Conservation (phyloP, 192 early-diverging fungal genomes). For the Gorgonomyces haynaldii region DNA sequence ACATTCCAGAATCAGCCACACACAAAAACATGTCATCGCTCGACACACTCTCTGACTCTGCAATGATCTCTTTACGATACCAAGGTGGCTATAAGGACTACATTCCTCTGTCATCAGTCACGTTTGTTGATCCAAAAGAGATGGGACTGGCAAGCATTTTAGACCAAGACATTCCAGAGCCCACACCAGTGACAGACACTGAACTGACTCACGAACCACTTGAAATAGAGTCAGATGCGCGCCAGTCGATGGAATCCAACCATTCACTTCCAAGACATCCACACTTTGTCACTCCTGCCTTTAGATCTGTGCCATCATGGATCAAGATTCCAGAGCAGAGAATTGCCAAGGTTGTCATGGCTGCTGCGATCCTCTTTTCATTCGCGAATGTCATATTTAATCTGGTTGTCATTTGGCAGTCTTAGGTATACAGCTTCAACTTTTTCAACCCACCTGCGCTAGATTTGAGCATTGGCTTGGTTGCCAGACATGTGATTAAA, state of each 20-base stretch:
- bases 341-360: conserved; percentile 19
- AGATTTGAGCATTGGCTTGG: no score
- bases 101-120: neutral
- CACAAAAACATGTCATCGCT: no score
- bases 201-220: neutral
- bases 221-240: neutral
- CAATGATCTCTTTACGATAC: no score
- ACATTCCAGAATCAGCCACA: no score
- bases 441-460: no score
- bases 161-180: neutral
- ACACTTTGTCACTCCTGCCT: conserved; percentile 26
- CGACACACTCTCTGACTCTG: no score
- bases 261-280: conserved; percentile 25
- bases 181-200: neutral
- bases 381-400: conserved; percentile 15
- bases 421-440: no score
- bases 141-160: neutral
- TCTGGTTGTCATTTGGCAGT: neutral
- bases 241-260: neutral
- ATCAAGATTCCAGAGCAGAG: conserved; percentile 17
- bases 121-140: neutral
- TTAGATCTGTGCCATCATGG: conserved; percentile 31
- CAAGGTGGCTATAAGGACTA: neutral
- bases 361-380: conserved; percentile 12
- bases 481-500: conserved; percentile 57